Percentiles rank a stretch among this genome's conserved stretches.
phyloP scores from a whole-genome alignment of 2,329 filamentous ascomycete genomes.

The Calonectria hongkongensis region DNA sequence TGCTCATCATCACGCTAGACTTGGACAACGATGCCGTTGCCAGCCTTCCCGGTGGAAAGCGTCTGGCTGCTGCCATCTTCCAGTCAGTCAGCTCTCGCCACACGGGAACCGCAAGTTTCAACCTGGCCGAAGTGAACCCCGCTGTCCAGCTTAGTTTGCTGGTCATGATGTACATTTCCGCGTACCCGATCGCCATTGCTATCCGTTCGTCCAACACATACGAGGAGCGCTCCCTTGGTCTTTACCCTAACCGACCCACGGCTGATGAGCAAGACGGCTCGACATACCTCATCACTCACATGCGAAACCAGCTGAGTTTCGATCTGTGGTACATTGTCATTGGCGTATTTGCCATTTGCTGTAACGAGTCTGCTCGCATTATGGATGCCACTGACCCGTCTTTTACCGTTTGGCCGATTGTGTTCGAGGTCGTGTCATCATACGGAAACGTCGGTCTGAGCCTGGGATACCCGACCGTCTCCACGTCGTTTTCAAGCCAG shows the following conservation, averaged over 20 bases:
- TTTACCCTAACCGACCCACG: constrained; percentile 65
- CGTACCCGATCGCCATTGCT: constrained; percentile 76
- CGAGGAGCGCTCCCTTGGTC: constrained; percentile 76
- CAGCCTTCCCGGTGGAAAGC: constrained; percentile 64
- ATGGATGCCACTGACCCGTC: constrained; percentile 53
- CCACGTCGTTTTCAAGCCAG: constrained; percentile 56
- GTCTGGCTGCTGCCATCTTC: constrained; percentile 75
- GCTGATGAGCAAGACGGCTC: constrained; percentile 55
- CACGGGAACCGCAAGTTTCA: constrained; percentile 70
- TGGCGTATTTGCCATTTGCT: constrained; percentile 61
- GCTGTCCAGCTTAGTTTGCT: constrained; percentile 75
- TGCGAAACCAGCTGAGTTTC: constrained; percentile 63
- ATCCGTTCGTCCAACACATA: constrained; percentile 78
- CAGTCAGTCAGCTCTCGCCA: constrained; percentile 71
- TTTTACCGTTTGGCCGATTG: constrained; percentile 57
- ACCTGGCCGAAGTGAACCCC: constrained; percentile 69
- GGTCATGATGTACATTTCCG: constrained; percentile 80
- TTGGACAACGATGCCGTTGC: constrained; percentile 71
- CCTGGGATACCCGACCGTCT: constrained; percentile 57
- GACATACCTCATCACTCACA: constrained; percentile 58
- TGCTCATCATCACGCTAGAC: constrained; percentile 72
- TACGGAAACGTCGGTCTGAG: constrained; percentile 62
- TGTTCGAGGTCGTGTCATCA: constrained; percentile 60
- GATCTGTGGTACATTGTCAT: constrained; percentile 65
- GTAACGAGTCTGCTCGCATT: constrained; percentile 55